phyloP scores from a whole-genome alignment of 139 green algal species.

The Picochlorum sp. region DNA sequence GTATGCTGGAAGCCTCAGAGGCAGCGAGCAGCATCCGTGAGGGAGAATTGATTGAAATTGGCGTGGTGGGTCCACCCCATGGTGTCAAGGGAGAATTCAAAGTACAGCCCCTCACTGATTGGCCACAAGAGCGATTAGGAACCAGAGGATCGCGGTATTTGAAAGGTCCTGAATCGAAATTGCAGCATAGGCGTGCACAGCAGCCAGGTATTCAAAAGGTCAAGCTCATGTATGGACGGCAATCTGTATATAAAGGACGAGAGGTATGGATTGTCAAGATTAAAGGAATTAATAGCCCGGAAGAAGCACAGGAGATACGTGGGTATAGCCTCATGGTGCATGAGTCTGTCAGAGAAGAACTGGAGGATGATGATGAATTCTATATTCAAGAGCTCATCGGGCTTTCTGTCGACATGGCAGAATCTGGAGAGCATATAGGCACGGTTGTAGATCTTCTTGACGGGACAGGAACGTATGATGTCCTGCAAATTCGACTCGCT shows the following conservation, averaged over 20 bases:
- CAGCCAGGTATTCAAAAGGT: conserved; percentile 3
- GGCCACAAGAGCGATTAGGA: conserved; percentile 34
- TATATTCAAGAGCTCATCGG: conserved; percentile 37
- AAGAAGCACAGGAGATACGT: conserved; percentile 23
- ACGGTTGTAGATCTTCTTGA: conserved; percentile 36
- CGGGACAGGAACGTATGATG: conserved; percentile 37
- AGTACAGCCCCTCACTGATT: conserved; percentile 44
- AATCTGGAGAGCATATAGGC: conserved; percentile 18
- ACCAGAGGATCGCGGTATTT: conserved; percentile 23
- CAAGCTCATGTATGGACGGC: conserved; percentile 22
- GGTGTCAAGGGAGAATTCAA: conserved; percentile 44
- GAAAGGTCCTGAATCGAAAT: conserved; percentile 21
- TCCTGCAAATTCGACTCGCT: conserved; percentile 29
- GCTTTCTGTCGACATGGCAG: conserved; percentile 21
- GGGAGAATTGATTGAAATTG: conserved; percentile 36
- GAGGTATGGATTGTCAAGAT: conserved; percentile 44
- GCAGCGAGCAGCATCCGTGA: not conserved
- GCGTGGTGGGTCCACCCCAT: conserved; percentile 30
- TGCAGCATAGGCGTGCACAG: conserved; percentile 2
- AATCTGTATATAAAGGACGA: conserved; percentile 26
- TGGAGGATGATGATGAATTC: conserved; percentile 50
- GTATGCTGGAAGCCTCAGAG: not conserved
- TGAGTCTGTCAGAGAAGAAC: conserved; percentile 3
- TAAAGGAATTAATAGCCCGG: conserved; percentile 24
- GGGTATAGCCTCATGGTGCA: conserved; percentile 32